These are phyloP conservation scores for Phyllosticta citribraziliensis DNA, from an alignment of 2,329 filamentous ascomycete genomes.

Conservation along the genomic window DNA sequence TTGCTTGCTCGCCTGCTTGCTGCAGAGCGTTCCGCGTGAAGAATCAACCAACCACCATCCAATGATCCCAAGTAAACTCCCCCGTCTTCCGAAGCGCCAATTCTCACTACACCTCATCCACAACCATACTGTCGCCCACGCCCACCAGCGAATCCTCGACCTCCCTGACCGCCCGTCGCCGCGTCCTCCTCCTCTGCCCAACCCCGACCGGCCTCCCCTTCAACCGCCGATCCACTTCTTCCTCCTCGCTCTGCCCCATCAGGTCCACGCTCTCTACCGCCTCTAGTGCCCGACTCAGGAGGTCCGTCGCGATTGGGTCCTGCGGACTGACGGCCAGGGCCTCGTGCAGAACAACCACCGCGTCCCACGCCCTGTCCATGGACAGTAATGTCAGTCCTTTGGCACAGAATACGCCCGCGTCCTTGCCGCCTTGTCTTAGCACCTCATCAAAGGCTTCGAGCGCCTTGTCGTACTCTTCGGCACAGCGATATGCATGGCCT, in stretches of 20 bases:
- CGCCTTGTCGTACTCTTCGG: slow-evolving; percentile 59
- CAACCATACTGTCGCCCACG: slow-evolving; percentile 7
- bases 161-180: background rate
- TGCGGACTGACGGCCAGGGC: slow-evolving; percentile 69
- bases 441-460: slow-evolving; percentile 80
- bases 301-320: slow-evolving; percentile 70
- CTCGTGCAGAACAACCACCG: slow-evolving; percentile 74
- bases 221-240: slow-evolving; percentile 9
- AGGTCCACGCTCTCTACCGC: slow-evolving; percentile 16
- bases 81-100: background rate
- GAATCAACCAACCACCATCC: background rate
- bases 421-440: slow-evolving; percentile 69
- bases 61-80: background rate
- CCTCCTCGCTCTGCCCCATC: slow-evolving; percentile 14
- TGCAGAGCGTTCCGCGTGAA: background rate
- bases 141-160: background rate
- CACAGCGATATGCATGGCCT: slow-evolving; percentile 73
- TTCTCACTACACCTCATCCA: background rate
- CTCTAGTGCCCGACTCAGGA: slow-evolving; percentile 57
- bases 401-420: slow-evolving; percentile 66
- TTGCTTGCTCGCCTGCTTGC: background rate
- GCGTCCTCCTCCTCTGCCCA: background rate
- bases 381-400: slow-evolving; percentile 81
- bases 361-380: slow-evolving; percentile 62
- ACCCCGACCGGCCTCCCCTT: slow-evolving; percentile 4